Conservation (phyloP, 2,329 filamentous ascomycete species). For the Tolypocladium cylindrosporum region DNA sequence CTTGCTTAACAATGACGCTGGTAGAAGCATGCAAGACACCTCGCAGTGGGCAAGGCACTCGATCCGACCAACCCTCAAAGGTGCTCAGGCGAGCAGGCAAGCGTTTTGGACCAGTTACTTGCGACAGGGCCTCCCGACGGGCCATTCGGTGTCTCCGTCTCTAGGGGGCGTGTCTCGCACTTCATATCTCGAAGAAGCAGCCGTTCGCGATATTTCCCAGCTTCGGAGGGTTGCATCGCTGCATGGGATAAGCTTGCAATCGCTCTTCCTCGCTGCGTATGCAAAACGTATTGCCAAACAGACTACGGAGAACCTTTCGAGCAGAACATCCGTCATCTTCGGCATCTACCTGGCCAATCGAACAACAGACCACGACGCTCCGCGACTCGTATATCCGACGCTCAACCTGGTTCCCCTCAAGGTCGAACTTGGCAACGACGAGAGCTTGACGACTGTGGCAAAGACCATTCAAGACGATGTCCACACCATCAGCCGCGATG, state of each 20-base stretch:
- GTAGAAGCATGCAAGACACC: slow-evolving; percentile 2
- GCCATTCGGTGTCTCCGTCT: not conserved
- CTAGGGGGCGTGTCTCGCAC: slow-evolving; percentile 8
- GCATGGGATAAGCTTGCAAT: slow-evolving; percentile 57
- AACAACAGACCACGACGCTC: slow-evolving; percentile 37
- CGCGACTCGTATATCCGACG: slow-evolving; percentile 50
- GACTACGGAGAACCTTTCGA: slow-evolving; percentile 1
- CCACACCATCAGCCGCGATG: slow-evolving; percentile 40
- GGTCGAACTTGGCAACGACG: slow-evolving; percentile 27
- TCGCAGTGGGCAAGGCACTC: slow-evolving; percentile 17
- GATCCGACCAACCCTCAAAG: slow-evolving; percentile 3
- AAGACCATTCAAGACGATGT: slow-evolving; percentile 58
- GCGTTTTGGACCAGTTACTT: slow-evolving; percentile 35
- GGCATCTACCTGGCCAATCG: slow-evolving; percentile 82
- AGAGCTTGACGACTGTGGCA: slow-evolving; percentile 40
- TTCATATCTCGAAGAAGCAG: slow-evolving; percentile 33
- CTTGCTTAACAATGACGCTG: slow-evolving; percentile 6
- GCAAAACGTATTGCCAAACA: slow-evolving; percentile 37
- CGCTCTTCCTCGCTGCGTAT: slow-evolving; percentile 65
- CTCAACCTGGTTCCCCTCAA: slow-evolving; percentile 69
- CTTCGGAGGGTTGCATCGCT: slow-evolving; percentile 26
- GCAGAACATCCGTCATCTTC: slow-evolving; percentile 39
- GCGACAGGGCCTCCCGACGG: not conserved
- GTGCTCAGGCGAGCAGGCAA: slow-evolving; percentile 8
- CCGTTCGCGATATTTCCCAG: slow-evolving; percentile 27